Evolutionary conservation across 805 yeast genomes (phyloP), one percentile per base, ranked within the genome.

Genomic region (Candida awuae): DNA sequence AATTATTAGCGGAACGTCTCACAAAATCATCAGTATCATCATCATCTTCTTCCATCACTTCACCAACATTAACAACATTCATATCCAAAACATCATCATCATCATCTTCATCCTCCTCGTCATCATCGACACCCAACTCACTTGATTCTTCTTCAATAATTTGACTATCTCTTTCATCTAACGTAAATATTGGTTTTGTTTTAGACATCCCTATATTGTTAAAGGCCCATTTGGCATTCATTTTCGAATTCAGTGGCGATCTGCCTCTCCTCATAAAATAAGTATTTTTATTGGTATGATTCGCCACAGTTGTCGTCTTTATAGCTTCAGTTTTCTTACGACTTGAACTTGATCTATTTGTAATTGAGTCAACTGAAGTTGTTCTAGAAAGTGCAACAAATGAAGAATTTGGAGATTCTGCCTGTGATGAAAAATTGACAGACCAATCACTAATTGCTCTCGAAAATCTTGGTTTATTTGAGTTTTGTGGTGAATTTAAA

Each of bases 151-250:
- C 45, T 19, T 44, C 45, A 18, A 61, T 61, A 41, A 77, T 64
- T 48, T 74, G 75, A 60, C 72, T 76, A 53, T 76, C 81, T 9
- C 82, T 80, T 1, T 81, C 78, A 23, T 74, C 74, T 56, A 7
- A 73, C 58, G 48, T 55, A 55, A 19, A 70, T 62, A 39, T 65
- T 70, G 19, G 68, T 37, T 34, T 47, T 33, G 28, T 43, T 40
- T 16, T 35, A 29, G 22, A 40, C 39, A 14, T 42, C 27, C 21
- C 39, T 31, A 19, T 40, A 21, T 26, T 37, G 20, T 41, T 42
- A 27, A 54, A 49, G 21, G 44, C 41, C 63, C 63, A 59, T 22
- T 52, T 54, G 4, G 63, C 44, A 32, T 53, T 57, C 35, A 54
- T 31, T 30, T 50, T 56, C 6, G 54, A 38, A 17, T 53, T 57